These are phyloP conservation scores for Cercophora samala DNA, from an alignment of 495 filamentous ascomycete species.

Conservation along the genomic window DNA sequence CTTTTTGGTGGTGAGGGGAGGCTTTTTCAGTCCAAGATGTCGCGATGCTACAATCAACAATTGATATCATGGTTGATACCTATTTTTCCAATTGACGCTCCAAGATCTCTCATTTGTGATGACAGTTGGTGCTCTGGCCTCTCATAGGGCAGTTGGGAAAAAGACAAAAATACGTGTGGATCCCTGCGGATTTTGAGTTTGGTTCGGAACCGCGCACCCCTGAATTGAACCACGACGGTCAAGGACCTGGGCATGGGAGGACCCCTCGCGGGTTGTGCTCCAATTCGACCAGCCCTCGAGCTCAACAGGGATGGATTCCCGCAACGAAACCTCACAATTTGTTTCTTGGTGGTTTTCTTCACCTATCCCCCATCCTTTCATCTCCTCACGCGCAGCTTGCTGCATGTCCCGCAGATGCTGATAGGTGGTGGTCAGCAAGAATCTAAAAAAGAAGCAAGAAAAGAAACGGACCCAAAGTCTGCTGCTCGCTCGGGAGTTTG, in stretches of 20 bases:
- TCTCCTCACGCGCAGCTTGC: background rate
- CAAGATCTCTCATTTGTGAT: background rate
- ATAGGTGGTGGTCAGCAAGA: background rate
- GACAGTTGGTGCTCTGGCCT: background rate
- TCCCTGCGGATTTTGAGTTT: constrained; percentile 9
- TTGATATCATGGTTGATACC: background rate
- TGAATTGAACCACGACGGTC: constrained; percentile 11
- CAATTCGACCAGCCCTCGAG: constrained; percentile 14
- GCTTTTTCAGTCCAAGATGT: background rate
- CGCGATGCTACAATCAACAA: background rate
- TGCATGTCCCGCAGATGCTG: background rate
- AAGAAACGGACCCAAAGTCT: constrained; percentile 2
- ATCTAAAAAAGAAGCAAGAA: background rate
- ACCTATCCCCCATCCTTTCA: background rate
- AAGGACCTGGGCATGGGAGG: constrained; percentile 8
- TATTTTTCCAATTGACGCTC: background rate
- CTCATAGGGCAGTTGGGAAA: background rate
- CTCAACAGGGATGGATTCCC: constrained; percentile 4
- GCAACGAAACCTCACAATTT: constrained; percentile 18
- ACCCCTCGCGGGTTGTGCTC: constrained; percentile 4
- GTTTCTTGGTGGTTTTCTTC: constrained; percentile 10
- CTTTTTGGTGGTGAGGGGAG: background rate
- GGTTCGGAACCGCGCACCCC: constrained; percentile 19
- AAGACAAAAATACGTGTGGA: background rate
- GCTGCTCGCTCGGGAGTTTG: background rate